Evolutionary conservation across 2,329 filamentous ascomycete genomes (phyloP).

Genomic region (Hirsutella thompsonii): DNA sequence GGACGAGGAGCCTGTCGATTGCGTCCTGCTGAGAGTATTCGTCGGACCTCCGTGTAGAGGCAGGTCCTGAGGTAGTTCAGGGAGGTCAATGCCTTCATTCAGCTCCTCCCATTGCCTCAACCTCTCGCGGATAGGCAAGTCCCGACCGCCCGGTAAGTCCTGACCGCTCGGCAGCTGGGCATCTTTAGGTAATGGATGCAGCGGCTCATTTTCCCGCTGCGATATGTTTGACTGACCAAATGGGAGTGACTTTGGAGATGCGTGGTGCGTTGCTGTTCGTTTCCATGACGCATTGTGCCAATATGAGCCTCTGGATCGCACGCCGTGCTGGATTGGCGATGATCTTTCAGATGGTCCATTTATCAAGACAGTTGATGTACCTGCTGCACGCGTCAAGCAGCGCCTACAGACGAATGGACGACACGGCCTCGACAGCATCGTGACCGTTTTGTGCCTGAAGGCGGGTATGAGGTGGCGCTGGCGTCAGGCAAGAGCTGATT

Average conservation of each 20-base stretch:
- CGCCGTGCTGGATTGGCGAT: background rate
- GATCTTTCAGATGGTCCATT: background rate
- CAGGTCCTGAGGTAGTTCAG: constrained; percentile 11
- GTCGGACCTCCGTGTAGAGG: constrained; percentile 13
- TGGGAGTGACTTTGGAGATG: background rate
- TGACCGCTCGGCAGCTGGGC: too few relatives aligned
- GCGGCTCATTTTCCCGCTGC: too few relatives aligned
- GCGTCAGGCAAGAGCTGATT: background rate
- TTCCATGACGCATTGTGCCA: background rate
- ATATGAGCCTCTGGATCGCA: background rate
- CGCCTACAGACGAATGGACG: constrained; percentile 20
- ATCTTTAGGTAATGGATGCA: too few relatives aligned
- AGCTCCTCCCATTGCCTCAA: constrained; percentile 28
- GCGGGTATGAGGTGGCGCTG: too few relatives aligned
- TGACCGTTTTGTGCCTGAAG: too few relatives aligned
- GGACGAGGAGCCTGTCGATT: constrained; percentile 19
- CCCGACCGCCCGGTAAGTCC: too few relatives aligned
- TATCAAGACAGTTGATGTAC: background rate
- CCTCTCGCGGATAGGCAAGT: constrained; percentile 22
- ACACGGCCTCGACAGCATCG: constrained; percentile 18
- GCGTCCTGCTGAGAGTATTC: constrained; percentile 19
- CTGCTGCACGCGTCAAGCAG: constrained; percentile 11
- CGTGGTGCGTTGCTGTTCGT: background rate
- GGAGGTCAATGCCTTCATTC: constrained; percentile 15
- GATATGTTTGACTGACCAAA: background rate